These are phyloP conservation scores for Aspergillus pseudoviridinutans DNA, from an alignment of 2,329 filamentous ascomycete species.

Conservation along the genomic window DNA sequence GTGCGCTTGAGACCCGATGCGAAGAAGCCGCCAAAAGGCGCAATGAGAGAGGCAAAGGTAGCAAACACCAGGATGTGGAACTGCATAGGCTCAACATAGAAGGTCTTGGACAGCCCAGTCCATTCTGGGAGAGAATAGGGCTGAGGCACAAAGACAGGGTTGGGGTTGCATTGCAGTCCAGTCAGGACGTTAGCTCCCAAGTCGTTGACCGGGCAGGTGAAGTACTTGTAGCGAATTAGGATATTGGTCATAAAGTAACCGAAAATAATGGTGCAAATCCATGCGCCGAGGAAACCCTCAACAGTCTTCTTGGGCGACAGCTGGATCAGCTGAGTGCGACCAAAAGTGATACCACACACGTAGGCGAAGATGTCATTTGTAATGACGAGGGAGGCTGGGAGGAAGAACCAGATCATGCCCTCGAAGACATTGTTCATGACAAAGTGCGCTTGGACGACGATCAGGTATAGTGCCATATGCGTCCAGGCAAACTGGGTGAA, in stretches of 20 bases:
- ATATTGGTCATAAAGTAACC: slow-evolving; percentile 77
- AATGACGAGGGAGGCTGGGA: slow-evolving; percentile 90
- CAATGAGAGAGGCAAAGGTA: slow-evolving; percentile 92
- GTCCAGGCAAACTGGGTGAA: slow-evolving; percentile 99
- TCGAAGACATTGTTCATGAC: slow-evolving; percentile 99
- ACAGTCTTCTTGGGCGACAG: slow-evolving; percentile 98
- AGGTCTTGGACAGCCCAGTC: slow-evolving; percentile 66
- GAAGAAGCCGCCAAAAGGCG: slow-evolving; percentile 97
- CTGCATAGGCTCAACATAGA: slow-evolving; percentile 83
- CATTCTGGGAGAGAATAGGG: slow-evolving; percentile 69
- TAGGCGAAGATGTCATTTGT: slow-evolving; percentile 99
- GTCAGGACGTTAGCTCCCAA: slow-evolving; percentile 91
- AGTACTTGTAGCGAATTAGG: slow-evolving; percentile 89
- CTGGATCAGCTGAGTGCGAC: slow-evolving; percentile 94
- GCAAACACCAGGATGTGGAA: slow-evolving; percentile 87
- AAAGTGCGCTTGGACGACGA: slow-evolving; percentile 96
- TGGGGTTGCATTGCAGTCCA: slow-evolving; percentile 82
- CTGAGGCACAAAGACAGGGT: slow-evolving; percentile 82
- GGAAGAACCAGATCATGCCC: slow-evolving; percentile 99
- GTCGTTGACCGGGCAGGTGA: slow-evolving; percentile 96
- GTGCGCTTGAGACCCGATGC: slow-evolving; percentile 95
- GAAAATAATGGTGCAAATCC: slow-evolving; percentile 90
- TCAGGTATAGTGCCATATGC: slow-evolving; percentile 97
- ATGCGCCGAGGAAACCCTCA: slow-evolving; percentile 92
- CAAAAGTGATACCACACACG: slow-evolving; percentile 94